Percentiles rank a stretch among this genome's conserved stretches.
Evolutionary conservation across 768 basidiomycete species (phyloP).

Genomic region (Pholiota microspora): DNA sequence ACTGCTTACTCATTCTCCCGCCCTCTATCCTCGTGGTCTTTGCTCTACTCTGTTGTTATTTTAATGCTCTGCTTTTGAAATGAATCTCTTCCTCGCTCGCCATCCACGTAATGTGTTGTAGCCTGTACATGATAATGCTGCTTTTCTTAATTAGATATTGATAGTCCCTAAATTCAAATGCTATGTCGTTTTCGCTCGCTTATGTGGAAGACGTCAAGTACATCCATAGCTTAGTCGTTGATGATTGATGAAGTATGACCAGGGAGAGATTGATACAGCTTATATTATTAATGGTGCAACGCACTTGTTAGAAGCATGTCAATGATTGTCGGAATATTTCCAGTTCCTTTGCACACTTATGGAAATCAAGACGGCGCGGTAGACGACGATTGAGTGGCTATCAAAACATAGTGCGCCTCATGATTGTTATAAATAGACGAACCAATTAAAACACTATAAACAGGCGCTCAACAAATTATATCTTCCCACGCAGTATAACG

Average conservation of each 20-base stretch:
- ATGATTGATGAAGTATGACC: too few species aligned
- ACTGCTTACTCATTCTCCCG: constrained; percentile 1
- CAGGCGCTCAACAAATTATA: neutral
- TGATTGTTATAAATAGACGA: neutral
- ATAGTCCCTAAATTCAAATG: neutral
- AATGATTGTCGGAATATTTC: too few species aligned
- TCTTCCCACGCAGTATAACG: neutral
- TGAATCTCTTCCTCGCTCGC: neutral
- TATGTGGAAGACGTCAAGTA: neutral
- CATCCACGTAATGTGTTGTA: constrained; percentile 6
- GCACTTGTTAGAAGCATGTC: too few species aligned
- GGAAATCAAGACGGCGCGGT: too few species aligned
- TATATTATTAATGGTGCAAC: too few species aligned
- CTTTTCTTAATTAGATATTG: neutral
- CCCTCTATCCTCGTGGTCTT: too few species aligned
- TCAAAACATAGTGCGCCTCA: neutral
- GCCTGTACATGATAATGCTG: constrained; percentile 1
- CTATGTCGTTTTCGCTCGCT: neutral
- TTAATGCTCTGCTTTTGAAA: neutral
- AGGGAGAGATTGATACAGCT: too few species aligned
- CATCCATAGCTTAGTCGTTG: too few species aligned
- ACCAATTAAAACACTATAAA: neutral
- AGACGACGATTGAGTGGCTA: too few species aligned
- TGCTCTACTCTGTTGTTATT: constrained; percentile 3
- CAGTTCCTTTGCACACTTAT: too few species aligned